These are phyloP conservation scores for Tagetes patula DNA, from an alignment of 129 eudicot genomes.

Conservation along the genomic window DNA sequence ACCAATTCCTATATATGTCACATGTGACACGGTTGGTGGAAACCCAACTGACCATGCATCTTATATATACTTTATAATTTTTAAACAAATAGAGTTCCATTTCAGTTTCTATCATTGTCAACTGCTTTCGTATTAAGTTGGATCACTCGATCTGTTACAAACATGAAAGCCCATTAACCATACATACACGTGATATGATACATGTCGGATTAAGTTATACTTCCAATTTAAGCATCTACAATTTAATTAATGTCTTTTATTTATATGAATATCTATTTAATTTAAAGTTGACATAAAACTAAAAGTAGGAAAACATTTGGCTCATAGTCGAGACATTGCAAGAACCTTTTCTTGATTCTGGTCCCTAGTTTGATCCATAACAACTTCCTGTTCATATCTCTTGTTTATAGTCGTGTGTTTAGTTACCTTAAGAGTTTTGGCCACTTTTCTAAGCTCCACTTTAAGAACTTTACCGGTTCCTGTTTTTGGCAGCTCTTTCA, in stretches of 20 bases:
- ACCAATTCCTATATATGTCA: no score
- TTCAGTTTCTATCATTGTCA: neutral
- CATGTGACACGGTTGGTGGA: no score
- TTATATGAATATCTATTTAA: neutral
- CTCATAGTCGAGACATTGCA: slow-evolving; percentile 43
- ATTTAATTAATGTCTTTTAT: neutral
- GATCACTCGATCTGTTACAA: neutral
- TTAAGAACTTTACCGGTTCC: slow-evolving; percentile 45
- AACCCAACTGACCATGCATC: no score
- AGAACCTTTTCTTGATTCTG: slow-evolving; percentile 29
- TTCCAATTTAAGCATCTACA: neutral
- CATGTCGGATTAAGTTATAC: neutral
- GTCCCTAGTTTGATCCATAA: slow-evolving; percentile 28
- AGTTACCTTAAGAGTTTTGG: slow-evolving; percentile 27
- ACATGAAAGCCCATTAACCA: neutral
- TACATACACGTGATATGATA: neutral
- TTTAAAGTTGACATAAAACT: neutral
- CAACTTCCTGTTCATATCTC: slow-evolving; percentile 23
- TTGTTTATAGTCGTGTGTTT: slow-evolving; percentile 1
- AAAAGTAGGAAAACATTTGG: neutral
- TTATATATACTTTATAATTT: no score
- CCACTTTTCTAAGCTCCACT: slow-evolving; percentile 37
- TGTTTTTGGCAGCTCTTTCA: slow-evolving; percentile 47
- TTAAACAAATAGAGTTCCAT: no score
- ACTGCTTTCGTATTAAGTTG: neutral